Evolutionary conservation across 2,329 filamentous ascomycete species (phyloP).

Genomic region (Colletotrichum noveboracense): DNA sequence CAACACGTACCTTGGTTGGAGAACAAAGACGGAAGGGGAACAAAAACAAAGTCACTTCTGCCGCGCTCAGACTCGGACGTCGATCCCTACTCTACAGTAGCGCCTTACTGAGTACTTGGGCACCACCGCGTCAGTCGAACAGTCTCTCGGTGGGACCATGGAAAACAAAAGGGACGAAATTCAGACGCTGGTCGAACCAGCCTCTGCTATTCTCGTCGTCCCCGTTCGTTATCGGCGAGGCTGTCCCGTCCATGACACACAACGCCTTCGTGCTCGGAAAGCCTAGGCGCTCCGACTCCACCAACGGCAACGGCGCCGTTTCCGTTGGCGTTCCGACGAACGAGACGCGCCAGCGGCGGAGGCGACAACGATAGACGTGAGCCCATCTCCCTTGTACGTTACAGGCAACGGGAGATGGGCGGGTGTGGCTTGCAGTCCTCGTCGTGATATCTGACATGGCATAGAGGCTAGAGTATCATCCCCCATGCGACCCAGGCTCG

Average conservation of each 20-base stretch:
- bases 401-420: background rate
- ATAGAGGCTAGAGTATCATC: background rate
- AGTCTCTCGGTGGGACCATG: background rate
- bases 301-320: background rate
- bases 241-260: background rate
- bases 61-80: conserved; percentile 7
- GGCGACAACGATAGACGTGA: background rate
- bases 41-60: background rate
- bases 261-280: background rate
- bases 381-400: background rate
- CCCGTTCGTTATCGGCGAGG: background rate
- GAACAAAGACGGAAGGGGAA: background rate
- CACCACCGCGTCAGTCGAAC: background rate
- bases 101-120: background rate
- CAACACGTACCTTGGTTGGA: background rate
- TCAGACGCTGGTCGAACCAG: background rate
- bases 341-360: background rate
- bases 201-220: background rate
- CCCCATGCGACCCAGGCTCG: background rate
- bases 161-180: background rate
- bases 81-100: background rate
- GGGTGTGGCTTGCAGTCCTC: background rate
- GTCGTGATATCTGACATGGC: background rate
- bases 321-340: background rate
- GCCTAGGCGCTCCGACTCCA: background rate